Evolutionary conservation across 2,329 filamentous ascomycete genomes (phyloP).

Genomic region (Ophiostoma sp.): DNA sequence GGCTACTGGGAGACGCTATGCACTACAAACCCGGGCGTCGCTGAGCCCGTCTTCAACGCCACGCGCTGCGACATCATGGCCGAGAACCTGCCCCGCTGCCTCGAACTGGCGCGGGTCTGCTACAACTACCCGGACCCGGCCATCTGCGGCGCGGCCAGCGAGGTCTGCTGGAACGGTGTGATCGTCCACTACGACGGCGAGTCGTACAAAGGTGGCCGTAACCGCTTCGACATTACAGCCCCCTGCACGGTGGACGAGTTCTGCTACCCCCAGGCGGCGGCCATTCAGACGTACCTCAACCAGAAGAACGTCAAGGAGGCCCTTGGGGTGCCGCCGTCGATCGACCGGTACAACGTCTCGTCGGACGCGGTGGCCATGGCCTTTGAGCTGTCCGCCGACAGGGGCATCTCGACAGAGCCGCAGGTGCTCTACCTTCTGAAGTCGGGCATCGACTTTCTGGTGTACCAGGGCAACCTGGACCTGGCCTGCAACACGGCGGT

Average conservation of each 20-base stretch:
- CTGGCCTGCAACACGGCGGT: slow-evolving; percentile 30
- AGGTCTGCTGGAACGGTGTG: slow-evolving; percentile 56
- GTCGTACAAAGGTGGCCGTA: slow-evolving; percentile 39
- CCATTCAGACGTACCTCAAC: too few relatives aligned
- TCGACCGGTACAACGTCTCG: slow-evolving; percentile 52
- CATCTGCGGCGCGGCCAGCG: slow-evolving; percentile 55
- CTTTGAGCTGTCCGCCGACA: slow-evolving; percentile 52
- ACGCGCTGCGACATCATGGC: slow-evolving; percentile 25
- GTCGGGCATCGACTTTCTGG: slow-evolving; percentile 27
- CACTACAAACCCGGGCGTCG: slow-evolving; percentile 52
- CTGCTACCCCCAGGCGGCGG: too few relatives aligned
- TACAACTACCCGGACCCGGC: slow-evolving; percentile 50
- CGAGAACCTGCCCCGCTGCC: slow-evolving; percentile 28
- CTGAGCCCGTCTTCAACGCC: slow-evolving; percentile 54
- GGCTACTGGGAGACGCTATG: slow-evolving; percentile 55
- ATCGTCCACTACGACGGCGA: slow-evolving; percentile 52
- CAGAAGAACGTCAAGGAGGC: slow-evolving; percentile 44
- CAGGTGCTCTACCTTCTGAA: slow-evolving; percentile 31
- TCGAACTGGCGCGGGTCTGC: slow-evolving; percentile 58
- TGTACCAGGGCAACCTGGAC: slow-evolving; percentile 30
- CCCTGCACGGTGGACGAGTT: not conserved
- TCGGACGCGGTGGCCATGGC: slow-evolving; percentile 46
- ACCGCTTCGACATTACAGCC: slow-evolving; percentile 23
- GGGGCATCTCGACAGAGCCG: slow-evolving; percentile 42
- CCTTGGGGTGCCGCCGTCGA: slow-evolving; percentile 50